Conservation (phyloP, 768 basidiomycete species). For the Podaxis pistillaris region DNA sequence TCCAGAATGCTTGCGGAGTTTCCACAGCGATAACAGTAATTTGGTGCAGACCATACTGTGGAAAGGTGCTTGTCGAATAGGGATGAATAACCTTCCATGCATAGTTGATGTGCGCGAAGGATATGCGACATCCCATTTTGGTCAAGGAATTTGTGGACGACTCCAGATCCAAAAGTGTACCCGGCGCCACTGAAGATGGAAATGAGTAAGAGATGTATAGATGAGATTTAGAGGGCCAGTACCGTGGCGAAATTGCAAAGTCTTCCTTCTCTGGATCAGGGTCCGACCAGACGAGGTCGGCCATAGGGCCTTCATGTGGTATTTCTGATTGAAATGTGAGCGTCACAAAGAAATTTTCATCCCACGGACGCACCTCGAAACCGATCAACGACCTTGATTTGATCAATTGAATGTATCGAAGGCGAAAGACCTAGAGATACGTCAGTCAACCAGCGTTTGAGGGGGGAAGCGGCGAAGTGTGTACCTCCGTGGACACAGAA, state of each 20-base stretch:
- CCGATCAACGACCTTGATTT: slow-evolving; percentile 98
- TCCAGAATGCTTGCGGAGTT: slow-evolving; percentile 97
- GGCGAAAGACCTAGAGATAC: slow-evolving; percentile 78
- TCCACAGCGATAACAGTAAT: slow-evolving; percentile 98
- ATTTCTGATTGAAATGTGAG: slow-evolving; percentile 65
- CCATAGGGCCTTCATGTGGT: slow-evolving; percentile 99
- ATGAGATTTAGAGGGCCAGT: slow-evolving; percentile 25
- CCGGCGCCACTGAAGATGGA: slow-evolving; percentile 78
- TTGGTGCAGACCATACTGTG: slow-evolving; percentile 98
- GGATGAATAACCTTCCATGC: slow-evolving; percentile 99
- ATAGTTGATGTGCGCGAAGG: slow-evolving; percentile 95
- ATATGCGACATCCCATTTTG: slow-evolving; percentile 97
- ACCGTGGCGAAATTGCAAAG: slow-evolving; percentile 98
- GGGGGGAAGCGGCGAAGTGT: slow-evolving; percentile 19
- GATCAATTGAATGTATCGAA: slow-evolving; percentile 98
- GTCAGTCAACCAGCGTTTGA: slow-evolving; percentile 17
- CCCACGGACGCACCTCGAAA: slow-evolving; percentile 71
- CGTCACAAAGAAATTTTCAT: slow-evolving; percentile 17
- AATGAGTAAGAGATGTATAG: slow-evolving; percentile 20
- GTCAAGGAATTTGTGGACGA: slow-evolving; percentile 96
- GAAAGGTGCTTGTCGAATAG: slow-evolving; percentile 93
- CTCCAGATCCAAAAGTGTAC: slow-evolving; percentile 97
- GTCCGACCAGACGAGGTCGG: slow-evolving; percentile 99
- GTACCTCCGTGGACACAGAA: slow-evolving; percentile 98
- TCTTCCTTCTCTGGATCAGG: slow-evolving; percentile 99